A percentile compares a stretch with the other conserved stretches of the same genome.
Conservation (phyloP, 2,329 filamentous ascomycete genomes). For the Didymella lethalis region DNA sequence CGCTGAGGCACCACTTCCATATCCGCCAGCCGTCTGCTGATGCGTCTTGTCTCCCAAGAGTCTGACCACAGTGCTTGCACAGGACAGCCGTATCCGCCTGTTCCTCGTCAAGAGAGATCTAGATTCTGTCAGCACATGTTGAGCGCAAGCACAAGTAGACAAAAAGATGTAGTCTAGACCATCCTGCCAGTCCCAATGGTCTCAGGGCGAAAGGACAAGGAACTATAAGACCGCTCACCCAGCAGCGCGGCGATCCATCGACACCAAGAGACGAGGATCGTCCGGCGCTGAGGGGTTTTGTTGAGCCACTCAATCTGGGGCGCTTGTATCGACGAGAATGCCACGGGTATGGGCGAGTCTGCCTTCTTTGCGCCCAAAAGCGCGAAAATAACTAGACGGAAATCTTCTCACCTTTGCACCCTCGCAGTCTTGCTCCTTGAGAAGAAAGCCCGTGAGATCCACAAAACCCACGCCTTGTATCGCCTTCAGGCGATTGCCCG, state of each 20-base stretch:
- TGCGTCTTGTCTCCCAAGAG: constrained; percentile 54
- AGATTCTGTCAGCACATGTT: constrained; percentile 2
- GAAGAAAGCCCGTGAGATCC: constrained; percentile 78
- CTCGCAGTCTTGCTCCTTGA: constrained; percentile 72
- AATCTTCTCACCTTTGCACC: constrained; percentile 54
- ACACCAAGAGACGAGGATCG: constrained; percentile 40
- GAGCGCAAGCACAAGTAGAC: not conserved
- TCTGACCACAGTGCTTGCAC: constrained; percentile 52
- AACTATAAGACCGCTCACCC: constrained; percentile 45
- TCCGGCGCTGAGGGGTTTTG: constrained; percentile 31
- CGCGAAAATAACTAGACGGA: constrained; percentile 2
- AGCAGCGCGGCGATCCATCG: constrained; percentile 40
- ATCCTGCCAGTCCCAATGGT: constrained; percentile 47
- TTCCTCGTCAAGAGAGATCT: constrained; percentile 4
- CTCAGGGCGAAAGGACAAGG: constrained; percentile 43
- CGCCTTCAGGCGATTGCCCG: constrained; percentile 75
- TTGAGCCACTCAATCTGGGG: constrained; percentile 58
- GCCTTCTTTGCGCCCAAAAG: constrained; percentile 64
- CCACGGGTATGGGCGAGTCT: constrained; percentile 56
- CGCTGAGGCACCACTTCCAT: constrained; percentile 58
- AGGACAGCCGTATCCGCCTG: constrained; percentile 24
- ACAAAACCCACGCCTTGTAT: constrained; percentile 75
- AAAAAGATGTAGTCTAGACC: constrained; percentile 41
- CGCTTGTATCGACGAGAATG: constrained; percentile 66
- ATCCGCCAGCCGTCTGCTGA: constrained; percentile 57